Conservation (phyloP, 352 stramenopile species). For the Globisporangium carolinianum region DNA sequence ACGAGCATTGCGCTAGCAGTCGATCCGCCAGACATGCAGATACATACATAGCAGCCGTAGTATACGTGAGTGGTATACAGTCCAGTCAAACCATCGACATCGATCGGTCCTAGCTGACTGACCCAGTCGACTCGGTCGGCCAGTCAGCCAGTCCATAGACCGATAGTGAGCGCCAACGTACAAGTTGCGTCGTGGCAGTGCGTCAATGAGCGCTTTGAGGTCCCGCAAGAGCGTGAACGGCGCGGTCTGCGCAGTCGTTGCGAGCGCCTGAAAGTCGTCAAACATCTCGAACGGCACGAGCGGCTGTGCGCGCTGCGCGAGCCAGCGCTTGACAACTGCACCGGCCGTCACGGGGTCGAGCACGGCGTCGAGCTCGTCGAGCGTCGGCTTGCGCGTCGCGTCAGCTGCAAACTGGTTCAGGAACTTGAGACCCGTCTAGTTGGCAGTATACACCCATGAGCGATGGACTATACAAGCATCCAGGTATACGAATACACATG, state of each 20-base stretch:
- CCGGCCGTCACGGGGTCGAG: conserved; percentile 55
- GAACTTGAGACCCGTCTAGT: conserved; percentile 39
- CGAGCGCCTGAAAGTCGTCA: conserved; percentile 44
- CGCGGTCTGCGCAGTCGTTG: conserved; percentile 25
- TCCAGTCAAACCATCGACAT: too few relatives aligned
- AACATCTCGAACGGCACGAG: conserved; percentile 62
- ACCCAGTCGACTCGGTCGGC: background rate
- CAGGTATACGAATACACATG: background rate
- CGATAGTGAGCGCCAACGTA: conserved; percentile 18
- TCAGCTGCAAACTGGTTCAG: conserved; percentile 52
- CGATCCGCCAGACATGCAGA: too few relatives aligned
- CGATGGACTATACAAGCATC: conserved; percentile 2
- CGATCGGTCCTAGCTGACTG: background rate
- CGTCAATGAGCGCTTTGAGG: conserved; percentile 48
- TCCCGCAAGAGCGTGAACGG: conserved; percentile 52
- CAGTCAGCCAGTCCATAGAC: conserved; percentile 2
- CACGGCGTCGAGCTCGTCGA: conserved; percentile 50
- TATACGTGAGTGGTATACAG: too few relatives aligned
- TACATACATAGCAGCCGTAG: too few relatives aligned
- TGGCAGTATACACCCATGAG: background rate
- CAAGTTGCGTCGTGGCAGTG: conserved; percentile 60
- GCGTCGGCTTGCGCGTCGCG: conserved; percentile 34
- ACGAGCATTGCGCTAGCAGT: conserved; percentile 46
- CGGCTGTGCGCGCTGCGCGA: conserved; percentile 58
- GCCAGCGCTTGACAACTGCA: conserved; percentile 54